Evolutionary conservation across 257 asterid species (phyloP).

Genomic region (Coffea eugenioides): DNA sequence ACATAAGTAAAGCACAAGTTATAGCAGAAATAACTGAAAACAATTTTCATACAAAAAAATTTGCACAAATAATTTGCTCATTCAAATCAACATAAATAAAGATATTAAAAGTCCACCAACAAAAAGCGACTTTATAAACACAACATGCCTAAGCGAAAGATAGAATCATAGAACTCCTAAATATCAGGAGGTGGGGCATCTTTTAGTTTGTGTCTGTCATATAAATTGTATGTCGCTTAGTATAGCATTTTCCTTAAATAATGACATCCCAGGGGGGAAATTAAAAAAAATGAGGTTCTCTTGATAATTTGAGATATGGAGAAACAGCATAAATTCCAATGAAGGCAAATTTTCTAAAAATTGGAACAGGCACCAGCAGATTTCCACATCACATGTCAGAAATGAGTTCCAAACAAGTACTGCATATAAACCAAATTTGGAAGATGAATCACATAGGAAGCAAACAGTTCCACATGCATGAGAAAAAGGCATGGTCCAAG

Average conservation of each 20-base stretch:
- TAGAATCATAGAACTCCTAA: too few species aligned
- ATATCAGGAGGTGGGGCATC: too few species aligned
- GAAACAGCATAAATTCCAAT: not conserved
- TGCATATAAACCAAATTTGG: not conserved
- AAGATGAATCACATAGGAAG: not conserved
- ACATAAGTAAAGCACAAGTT: conserved; percentile 16
- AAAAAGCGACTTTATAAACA: too few species aligned
- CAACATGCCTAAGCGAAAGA: too few species aligned
- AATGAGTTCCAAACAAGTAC: not conserved
- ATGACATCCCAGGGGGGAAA: not conserved
- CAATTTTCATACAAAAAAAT: not conserved
- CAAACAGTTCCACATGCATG: not conserved
- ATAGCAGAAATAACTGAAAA: conserved; percentile 16
- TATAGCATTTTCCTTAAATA: not conserved
- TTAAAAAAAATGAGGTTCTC: not conserved
- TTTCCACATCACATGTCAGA: not conserved
- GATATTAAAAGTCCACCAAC: not conserved
- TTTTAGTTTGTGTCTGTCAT: too few species aligned
- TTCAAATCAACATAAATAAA: not conserved
- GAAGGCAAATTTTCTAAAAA: not conserved
- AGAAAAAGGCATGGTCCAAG: not conserved
- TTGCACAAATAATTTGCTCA: not conserved
- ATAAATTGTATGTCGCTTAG: too few species aligned
- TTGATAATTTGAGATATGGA: not conserved
- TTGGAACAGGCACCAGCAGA: not conserved